Base-by-base conservation (phyloP, 2,329 filamentous ascomycete species). In the Colletotrichum sp. region DNA sequence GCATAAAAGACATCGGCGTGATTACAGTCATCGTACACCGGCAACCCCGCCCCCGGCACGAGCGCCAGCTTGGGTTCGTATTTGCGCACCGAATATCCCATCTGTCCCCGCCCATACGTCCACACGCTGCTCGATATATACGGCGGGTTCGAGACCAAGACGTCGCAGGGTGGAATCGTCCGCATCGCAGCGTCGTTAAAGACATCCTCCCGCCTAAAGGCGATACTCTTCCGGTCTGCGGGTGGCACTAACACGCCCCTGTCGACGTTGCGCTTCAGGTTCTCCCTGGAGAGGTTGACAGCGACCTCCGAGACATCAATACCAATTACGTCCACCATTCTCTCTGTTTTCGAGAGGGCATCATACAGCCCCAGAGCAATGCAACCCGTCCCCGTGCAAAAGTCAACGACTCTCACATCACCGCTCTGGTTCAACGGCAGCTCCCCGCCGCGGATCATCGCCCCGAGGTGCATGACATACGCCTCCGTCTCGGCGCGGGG, bases 381-480 rank as follows among this genome's bases (percentile, higher is more conserved):
- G 84, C 96, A 98, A 6, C 97, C 97, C 7, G 94, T 95, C 12
- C 97, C 97, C 0, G 95, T 96, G 83, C 97, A 98, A 34, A 98
- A 87, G 83, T 99, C 97, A 10, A 98, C 83, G 55, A 98, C 87
- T 14, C 88, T 89, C 14, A 97, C 79, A 14, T 14, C 34, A 58
- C 30, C 16, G 14, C 21, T 24, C 48, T 21, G 59, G 61, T n/a
- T 71, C 69, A 10, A 55, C 77, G 58, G 6, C 32, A 16, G 74
- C 18, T 48, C 43, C 43, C 43, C 77, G 9, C 76, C 78, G 67
- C 81, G 82, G 75, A 92, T 82, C 24, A 70, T 38, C 16, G 84
- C 81, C 43, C 89, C 90, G 13, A 94, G 85, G 78, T 92, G 85
- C 32, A 86, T 83, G 2, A 90, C 91, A 81, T 93, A 94, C 4